A percentile compares a stretch with the other conserved stretches of the same genome.
Conservation (phyloP, 2,329 filamentous ascomycete genomes). For the Atkinsonella hypoxylon region DNA sequence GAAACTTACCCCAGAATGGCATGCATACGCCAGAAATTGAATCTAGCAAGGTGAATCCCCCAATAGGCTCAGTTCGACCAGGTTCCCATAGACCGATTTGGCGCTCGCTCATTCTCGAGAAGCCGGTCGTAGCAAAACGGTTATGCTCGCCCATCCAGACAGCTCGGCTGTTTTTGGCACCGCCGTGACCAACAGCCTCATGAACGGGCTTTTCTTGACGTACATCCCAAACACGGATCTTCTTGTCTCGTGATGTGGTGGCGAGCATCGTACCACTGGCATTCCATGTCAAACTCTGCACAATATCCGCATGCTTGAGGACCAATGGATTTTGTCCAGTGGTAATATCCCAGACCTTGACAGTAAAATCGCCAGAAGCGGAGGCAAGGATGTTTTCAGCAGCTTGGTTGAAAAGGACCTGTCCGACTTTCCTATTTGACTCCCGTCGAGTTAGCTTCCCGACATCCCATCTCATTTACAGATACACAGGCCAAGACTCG, state of each 20-base stretch:
- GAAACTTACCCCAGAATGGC: conserved; percentile 81
- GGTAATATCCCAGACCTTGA: conserved; percentile 92
- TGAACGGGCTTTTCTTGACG: conserved; percentile 81
- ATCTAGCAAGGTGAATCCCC: conserved; percentile 81
- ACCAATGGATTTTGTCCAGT: conserved; percentile 62
- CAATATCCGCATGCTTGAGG: conserved; percentile 80
- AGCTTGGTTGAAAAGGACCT: conserved; percentile 94
- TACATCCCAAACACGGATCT: conserved; percentile 93
- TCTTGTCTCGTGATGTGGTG: conserved; percentile 96
- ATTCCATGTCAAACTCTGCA: conserved; percentile 94
- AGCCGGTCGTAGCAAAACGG: conserved; percentile 89
- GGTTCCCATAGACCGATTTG: conserved; percentile 95
- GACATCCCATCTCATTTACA: background rate
- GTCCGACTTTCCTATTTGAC: conserved; percentile 72
- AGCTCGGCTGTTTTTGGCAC: conserved; percentile 92
- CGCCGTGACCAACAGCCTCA: conserved; percentile 73
- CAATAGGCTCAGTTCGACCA: conserved; percentile 73
- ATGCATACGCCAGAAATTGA: conserved; percentile 97
- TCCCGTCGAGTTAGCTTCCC: background rate
- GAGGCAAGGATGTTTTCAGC: conserved; percentile 93
- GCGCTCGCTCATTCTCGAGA: conserved; percentile 96
- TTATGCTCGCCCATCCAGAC: conserved; percentile 98
- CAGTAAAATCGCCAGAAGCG: conserved; percentile 83
- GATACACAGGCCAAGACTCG: background rate
- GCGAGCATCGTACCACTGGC: conserved; percentile 75